These are phyloP conservation scores for Rheum nobile DNA, from an alignment of 148 eudicot species.

Conservation along the genomic window DNA sequence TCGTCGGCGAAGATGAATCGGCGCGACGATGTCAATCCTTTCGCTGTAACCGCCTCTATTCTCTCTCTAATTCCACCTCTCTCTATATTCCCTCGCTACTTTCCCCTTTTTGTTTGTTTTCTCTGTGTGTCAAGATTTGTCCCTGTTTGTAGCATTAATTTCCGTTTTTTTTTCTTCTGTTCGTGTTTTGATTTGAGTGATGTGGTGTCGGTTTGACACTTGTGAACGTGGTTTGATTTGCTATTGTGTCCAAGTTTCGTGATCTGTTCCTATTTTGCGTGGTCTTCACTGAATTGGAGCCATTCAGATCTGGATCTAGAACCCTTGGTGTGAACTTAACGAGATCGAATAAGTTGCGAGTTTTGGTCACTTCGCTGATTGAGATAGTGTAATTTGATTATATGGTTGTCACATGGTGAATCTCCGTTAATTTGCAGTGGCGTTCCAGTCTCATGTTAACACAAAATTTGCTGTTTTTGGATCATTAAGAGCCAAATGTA, in stretches of 20 bases:
- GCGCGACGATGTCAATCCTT: slow-evolving; percentile 56
- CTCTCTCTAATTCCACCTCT: neutral
- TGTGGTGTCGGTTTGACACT: neutral
- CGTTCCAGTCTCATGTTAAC: neutral
- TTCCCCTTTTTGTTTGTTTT: neutral
- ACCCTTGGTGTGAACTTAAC: neutral
- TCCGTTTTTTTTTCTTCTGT: neutral
- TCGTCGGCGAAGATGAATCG: slow-evolving; percentile 28
- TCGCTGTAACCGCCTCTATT: slow-evolving; percentile 35
- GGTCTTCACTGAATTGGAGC: neutral
- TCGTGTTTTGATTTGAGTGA: neutral
- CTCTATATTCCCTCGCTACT: slow-evolving; percentile 3
- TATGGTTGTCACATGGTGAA: neutral
- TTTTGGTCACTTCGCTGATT: neutral
- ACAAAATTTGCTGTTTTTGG: neutral
- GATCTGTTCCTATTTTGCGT: slow-evolving; percentile 1
- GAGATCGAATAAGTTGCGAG: neutral
- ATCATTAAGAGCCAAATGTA: neutral
- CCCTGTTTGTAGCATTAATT: neutral
- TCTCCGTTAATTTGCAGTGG: neutral
- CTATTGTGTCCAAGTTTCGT: neutral
- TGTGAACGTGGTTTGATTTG: neutral
- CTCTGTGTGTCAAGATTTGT: neutral
- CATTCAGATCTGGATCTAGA: neutral
- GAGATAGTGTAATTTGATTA: neutral